phyloP scores from a whole-genome alignment of 228 moss, liverwort and hornwort species.

The Sphagnum fallax region DNA sequence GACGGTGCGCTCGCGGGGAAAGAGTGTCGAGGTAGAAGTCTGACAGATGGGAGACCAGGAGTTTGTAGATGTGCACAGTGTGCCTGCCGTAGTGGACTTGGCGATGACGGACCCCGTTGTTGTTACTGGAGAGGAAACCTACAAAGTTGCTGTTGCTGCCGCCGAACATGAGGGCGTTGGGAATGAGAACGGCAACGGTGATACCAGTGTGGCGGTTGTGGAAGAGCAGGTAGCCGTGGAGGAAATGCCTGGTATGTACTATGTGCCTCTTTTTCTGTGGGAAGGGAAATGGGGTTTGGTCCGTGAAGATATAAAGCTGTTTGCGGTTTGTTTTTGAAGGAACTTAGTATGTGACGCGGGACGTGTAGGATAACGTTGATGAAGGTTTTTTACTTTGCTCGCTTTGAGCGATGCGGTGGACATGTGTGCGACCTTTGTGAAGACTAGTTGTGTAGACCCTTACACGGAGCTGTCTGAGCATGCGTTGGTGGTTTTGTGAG shows the following conservation, averaged over 20 bases:
- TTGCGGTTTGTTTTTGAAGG: too few species aligned
- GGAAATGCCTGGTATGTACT: too few species aligned
- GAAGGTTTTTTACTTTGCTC: too few species aligned
- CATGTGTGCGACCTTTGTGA: too few species aligned
- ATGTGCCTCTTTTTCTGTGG: slow-evolving; percentile 8
- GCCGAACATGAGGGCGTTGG: slow-evolving; percentile 44
- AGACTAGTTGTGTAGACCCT: too few species aligned
- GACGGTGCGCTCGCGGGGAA: background rate
- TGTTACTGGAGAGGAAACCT: slow-evolving; percentile 8
- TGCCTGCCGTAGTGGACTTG: slow-evolving; percentile 36
- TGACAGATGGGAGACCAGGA: slow-evolving; percentile 45
- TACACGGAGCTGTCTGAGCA: too few species aligned
- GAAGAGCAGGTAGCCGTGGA: slow-evolving; percentile 32
- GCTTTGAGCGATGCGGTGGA: too few species aligned
- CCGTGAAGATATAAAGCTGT: too few species aligned
- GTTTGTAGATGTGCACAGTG: slow-evolving; percentile 12
- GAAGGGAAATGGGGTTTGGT: background rate
- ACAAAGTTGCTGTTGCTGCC: slow-evolving; percentile 17
- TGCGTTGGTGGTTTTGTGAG: too few species aligned
- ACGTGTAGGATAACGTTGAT: too few species aligned
- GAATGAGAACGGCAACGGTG: slow-evolving; percentile 39
- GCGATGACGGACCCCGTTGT: slow-evolving; percentile 42
- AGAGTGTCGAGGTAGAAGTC: background rate
- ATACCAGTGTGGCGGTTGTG: slow-evolving; percentile 17
- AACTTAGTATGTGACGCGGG: too few species aligned